A percentile compares a stretch with the other conserved stretches of the same genome.
Conservation (phyloP, 2,329 filamentous ascomycete genomes). For the Arthroderma uncinatum region DNA sequence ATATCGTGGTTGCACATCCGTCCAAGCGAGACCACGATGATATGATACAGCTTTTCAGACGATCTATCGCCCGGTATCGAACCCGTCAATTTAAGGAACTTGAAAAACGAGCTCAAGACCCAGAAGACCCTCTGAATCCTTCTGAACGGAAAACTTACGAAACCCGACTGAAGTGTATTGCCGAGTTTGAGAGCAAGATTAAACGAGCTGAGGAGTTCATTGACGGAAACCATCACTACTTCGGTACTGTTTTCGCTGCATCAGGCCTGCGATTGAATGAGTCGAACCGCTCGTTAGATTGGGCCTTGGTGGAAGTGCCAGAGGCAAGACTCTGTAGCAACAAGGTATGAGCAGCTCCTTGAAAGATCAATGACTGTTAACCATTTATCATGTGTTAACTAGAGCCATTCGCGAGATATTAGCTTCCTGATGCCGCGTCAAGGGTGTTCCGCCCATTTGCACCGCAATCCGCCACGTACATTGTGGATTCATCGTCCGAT, state of each 20-base stretch:
- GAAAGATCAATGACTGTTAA: too few species aligned
- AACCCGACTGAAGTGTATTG: background rate
- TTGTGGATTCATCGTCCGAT: background rate
- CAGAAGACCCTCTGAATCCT: background rate
- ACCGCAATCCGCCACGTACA: background rate
- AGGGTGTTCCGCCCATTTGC: background rate
- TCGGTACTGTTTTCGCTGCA: constrained; percentile 5
- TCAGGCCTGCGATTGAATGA: background rate
- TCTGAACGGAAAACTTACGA: background rate
- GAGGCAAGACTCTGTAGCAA: background rate
- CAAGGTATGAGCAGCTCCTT: background rate
- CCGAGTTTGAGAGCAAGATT: background rate
- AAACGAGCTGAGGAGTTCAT: constrained; percentile 1
- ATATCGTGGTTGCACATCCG: too few species aligned
- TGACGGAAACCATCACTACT: background rate
- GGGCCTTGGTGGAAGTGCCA: constrained; percentile 6
- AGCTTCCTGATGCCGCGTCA: too few species aligned
- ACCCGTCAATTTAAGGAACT: background rate
- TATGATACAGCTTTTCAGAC: too few species aligned
- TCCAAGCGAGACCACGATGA: too few species aligned
- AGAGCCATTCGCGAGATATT: background rate
- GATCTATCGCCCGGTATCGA: background rate
- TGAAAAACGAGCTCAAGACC: background rate
- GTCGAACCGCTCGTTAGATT: background rate
- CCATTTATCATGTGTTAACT: background rate